phyloP scores from a whole-genome alignment of 2,329 filamentous ascomycete species.

The Fusarium sp. region DNA sequence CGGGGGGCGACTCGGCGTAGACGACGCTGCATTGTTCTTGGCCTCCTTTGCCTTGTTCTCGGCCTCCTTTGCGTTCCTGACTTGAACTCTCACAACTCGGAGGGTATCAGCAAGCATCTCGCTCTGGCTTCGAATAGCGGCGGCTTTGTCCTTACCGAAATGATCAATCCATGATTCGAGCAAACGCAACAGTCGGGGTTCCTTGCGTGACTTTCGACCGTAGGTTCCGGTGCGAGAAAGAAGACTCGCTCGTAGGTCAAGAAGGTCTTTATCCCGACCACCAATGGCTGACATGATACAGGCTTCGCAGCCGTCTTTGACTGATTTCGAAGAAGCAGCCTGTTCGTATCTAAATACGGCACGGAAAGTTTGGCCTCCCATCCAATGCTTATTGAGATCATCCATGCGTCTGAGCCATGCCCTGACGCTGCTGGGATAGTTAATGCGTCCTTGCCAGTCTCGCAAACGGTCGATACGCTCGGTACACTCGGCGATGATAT shows the following conservation, averaged over 20 bases:
- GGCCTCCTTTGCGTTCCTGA: slow-evolving; percentile 3
- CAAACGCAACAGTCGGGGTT: slow-evolving; percentile 51
- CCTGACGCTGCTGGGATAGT: slow-evolving; percentile 12
- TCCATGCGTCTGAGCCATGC: slow-evolving; percentile 44
- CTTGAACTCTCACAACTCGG: not conserved
- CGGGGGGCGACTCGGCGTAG: not conserved
- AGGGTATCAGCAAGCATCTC: slow-evolving; percentile 23
- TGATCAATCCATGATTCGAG: slow-evolving; percentile 56
- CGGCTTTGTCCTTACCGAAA: slow-evolving; percentile 34
- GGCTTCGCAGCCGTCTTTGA: slow-evolving; percentile 57
- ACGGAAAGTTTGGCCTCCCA: slow-evolving; percentile 48
- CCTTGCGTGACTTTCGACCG: slow-evolving; percentile 21
- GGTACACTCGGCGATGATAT: slow-evolving; percentile 54
- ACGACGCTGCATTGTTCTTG: not conserved
- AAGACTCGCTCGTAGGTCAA: slow-evolving; percentile 56
- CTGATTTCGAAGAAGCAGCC: slow-evolving; percentile 35
- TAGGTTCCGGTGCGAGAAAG: slow-evolving; percentile 47
- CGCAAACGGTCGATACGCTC: slow-evolving; percentile 45
- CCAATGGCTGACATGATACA: slow-evolving; percentile 61
- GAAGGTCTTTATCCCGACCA: slow-evolving; percentile 51
- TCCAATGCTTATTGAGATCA: slow-evolving; percentile 49
- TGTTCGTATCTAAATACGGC: slow-evolving; percentile 47
- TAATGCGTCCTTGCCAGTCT: slow-evolving; percentile 26
- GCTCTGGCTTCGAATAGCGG: slow-evolving; percentile 20
- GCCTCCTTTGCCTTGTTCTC: not conserved